Percentiles rank a stretch among this genome's conserved stretches.
Evolutionary conservation across 2,329 filamentous ascomycete genomes (phyloP).

Genomic region (Colletotrichum euphorbiae): DNA sequence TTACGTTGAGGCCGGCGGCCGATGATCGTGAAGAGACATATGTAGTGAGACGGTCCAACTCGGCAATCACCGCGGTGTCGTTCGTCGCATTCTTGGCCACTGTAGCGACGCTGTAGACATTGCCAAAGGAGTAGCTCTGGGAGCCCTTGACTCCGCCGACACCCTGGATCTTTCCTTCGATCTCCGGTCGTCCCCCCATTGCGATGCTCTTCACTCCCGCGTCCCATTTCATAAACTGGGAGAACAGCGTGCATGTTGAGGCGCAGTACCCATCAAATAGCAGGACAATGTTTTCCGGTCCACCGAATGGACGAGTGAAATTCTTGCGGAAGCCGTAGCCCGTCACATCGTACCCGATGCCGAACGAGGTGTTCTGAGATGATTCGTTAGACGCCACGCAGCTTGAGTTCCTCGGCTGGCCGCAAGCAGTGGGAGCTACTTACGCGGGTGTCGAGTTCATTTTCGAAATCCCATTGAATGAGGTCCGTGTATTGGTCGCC

Average conservation of each 20-base stretch:
- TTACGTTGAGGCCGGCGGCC: constrained; percentile 51
- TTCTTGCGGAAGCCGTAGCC: constrained; percentile 61
- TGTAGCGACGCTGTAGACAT: constrained; percentile 46
- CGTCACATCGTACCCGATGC: constrained; percentile 59
- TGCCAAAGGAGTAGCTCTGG: constrained; percentile 49
- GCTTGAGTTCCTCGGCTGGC: too few relatives aligned
- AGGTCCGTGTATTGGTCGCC: constrained; percentile 58
- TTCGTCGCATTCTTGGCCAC: constrained; percentile 44
- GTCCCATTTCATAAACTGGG: constrained; percentile 23
- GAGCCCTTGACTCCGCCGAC: constrained; percentile 54
- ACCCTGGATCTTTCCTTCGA: constrained; percentile 61
- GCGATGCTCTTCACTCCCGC: constrained; percentile 25
- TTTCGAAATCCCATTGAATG: constrained; percentile 63
- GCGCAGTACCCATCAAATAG: constrained; percentile 69
- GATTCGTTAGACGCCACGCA: too few relatives aligned
- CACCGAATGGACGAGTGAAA: constrained; percentile 63
- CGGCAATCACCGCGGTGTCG: constrained; percentile 41
- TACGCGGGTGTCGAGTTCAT: constrained; percentile 51
- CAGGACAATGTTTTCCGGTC: constrained; percentile 66
- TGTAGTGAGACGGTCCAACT: constrained; percentile 46
- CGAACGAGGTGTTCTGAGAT: constrained; percentile 49
- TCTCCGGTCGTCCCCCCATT: constrained; percentile 18
- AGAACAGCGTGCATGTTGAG: constrained; percentile 62
- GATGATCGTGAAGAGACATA: constrained; percentile 49
- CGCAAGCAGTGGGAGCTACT: too few relatives aligned